These are phyloP conservation scores for Crithidia mellificae DNA, from an alignment of 208 protist species.

Conservation along the genomic window DNA sequence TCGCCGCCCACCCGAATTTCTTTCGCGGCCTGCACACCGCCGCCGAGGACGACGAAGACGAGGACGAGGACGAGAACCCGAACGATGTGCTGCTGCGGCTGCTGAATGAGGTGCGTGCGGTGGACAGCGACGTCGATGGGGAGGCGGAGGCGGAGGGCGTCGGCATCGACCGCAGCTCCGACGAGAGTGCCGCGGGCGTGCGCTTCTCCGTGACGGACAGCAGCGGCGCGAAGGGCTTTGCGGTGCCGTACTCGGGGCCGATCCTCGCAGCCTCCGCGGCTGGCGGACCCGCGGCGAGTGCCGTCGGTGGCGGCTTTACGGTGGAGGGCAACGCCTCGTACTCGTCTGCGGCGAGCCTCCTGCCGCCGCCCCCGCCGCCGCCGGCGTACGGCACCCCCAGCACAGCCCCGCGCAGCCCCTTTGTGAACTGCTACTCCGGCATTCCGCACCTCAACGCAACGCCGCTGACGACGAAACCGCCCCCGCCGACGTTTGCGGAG, in stretches of 20 bases:
- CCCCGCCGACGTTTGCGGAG: constrained; percentile 75
- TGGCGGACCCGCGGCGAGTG: neutral
- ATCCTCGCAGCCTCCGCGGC: constrained; percentile 1
- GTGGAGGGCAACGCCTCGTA: constrained; percentile 49
- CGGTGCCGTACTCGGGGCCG: constrained; percentile 3
- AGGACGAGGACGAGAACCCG: constrained; percentile 41
- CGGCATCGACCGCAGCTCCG: constrained; percentile 25
- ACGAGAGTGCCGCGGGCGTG: constrained; percentile 29
- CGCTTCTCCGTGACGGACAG: constrained; percentile 22
- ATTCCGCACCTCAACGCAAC: constrained; percentile 33
- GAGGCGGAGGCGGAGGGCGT: neutral
- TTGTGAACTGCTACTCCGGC: constrained; percentile 42
- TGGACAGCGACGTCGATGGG: constrained; percentile 35
- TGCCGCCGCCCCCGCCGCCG: constrained; percentile 29
- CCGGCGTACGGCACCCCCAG: constrained; percentile 40
- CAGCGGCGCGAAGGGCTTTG: constrained; percentile 15
- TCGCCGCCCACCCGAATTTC: constrained; percentile 16
- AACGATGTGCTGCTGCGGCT: constrained; percentile 46
- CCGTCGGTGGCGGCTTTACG: constrained; percentile 38
- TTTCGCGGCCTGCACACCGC: constrained; percentile 18
- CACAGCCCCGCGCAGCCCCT: constrained; percentile 33
- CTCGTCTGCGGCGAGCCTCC: constrained; percentile 29
- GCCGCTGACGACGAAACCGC: constrained; percentile 31
- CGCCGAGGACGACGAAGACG: constrained; percentile 21
- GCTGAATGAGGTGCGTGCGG: constrained; percentile 48